Percentiles rank a stretch among this genome's conserved stretches.
phyloP scores from a whole-genome alignment of 306 rosid genomes.

The Neltuma alba region DNA sequence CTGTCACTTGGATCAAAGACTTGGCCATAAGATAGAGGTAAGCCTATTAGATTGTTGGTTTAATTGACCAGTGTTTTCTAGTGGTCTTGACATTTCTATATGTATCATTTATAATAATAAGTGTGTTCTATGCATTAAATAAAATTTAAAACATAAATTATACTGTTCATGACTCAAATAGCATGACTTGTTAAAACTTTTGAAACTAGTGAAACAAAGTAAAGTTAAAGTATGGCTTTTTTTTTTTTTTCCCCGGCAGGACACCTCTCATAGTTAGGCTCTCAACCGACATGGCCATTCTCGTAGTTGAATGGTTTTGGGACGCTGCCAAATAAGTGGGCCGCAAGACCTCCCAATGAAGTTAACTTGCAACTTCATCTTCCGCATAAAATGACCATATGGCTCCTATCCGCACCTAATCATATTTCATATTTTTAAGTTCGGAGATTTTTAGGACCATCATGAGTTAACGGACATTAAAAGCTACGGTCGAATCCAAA shows the following conservation, averaged over 20 bases:
- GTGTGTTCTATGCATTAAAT: too few relatives aligned
- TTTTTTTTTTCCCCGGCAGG: background rate
- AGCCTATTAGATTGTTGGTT: background rate
- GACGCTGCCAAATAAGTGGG: background rate
- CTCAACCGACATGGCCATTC: background rate
- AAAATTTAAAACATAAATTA: too few relatives aligned
- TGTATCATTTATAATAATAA: too few relatives aligned
- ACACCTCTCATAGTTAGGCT: background rate
- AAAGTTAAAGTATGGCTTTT: background rate
- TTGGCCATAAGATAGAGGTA: background rate
- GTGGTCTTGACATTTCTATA: background rate
- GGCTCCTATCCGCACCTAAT: background rate
- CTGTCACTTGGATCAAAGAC: background rate
- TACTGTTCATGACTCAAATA: too few relatives aligned
- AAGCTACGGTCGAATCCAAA: background rate
- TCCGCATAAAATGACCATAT: background rate
- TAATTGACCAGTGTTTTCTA: background rate
- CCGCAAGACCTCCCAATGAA: background rate
- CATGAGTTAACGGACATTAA: background rate
- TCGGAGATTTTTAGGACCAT: background rate
- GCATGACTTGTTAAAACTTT: too few relatives aligned
- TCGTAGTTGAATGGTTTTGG: background rate
- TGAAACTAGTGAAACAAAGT: background rate
- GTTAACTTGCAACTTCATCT: background rate
- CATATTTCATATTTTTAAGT: too few relatives aligned